These are phyloP conservation scores for Actinomortierella ambigua DNA, from an alignment of 371 early-diverging fungal genomes.

Conservation along the genomic window DNA sequence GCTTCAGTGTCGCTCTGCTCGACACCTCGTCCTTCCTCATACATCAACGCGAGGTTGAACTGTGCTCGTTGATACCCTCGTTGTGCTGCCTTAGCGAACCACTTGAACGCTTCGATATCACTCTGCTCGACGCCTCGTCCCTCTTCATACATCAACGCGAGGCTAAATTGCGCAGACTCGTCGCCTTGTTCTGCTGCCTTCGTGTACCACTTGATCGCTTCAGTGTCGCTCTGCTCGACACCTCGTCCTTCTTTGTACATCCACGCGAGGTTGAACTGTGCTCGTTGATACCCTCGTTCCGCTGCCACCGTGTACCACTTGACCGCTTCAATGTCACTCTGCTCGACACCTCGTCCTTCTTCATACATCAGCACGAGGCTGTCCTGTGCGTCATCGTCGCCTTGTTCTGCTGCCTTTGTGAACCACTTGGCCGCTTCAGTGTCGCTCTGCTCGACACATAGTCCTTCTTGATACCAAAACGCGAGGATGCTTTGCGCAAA, in stretches of 20 bases:
- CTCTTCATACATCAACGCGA: constrained; percentile 83
- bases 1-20: constrained; percentile 66
- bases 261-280: constrained; percentile 78
- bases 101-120: constrained; percentile 66
- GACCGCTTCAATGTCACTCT: constrained; percentile 56
- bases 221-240: constrained; percentile 63
- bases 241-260: constrained; percentile 87
- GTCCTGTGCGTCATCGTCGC: constrained; percentile 83
- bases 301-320: constrained; percentile 85
- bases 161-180: constrained; percentile 80
- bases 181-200: constrained; percentile 69
- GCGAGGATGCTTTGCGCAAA: constrained; percentile 80
- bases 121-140: constrained; percentile 77
- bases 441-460: constrained; percentile 70
- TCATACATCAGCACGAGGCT: constrained; percentile 77
- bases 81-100: constrained; percentile 79
- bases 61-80: constrained; percentile 77
- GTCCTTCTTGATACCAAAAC: constrained; percentile 84
- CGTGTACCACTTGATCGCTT: constrained; percentile 73
- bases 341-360: constrained; percentile 74
- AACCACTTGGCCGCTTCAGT: constrained; percentile 75
- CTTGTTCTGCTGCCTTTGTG: constrained; percentile 61
- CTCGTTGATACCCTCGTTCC: constrained; percentile 58
- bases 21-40: constrained; percentile 85
- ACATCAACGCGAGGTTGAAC: constrained; percentile 84